These are phyloP conservation scores for Leccinum pachyderme DNA, from an alignment of 1,284 basidiomycete species.

Conservation along the genomic window DNA sequence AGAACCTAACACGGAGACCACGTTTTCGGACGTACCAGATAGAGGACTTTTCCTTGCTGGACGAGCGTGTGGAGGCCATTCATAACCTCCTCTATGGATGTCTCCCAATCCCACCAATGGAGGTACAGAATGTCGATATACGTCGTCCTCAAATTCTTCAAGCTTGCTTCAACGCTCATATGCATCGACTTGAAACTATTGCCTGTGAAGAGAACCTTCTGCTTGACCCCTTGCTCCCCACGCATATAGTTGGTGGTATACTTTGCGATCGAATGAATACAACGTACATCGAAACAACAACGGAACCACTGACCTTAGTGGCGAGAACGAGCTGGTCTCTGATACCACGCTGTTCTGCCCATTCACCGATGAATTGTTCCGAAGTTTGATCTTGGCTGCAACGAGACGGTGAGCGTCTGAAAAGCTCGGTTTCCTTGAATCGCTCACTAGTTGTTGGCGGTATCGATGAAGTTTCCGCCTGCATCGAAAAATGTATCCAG, in stretches of 20 bases:
- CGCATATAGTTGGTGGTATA: constrained; percentile 33
- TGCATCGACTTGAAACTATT: constrained; percentile 36
- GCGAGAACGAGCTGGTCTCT: constrained; percentile 48
- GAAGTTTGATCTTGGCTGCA: constrained; percentile 39
- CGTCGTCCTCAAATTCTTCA: constrained; percentile 44
- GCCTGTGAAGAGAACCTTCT: constrained; percentile 35
- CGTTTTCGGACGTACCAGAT: constrained; percentile 31
- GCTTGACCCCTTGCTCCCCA: constrained; percentile 16
- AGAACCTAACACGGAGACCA: background rate
- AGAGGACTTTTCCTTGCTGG: constrained; percentile 43
- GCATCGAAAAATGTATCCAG: constrained; percentile 41
- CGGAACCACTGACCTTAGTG: constrained; percentile 37
- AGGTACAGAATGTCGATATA: constrained; percentile 39
- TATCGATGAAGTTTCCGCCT: constrained; percentile 42
- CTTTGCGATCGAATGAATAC: constrained; percentile 16
- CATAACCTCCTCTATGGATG: constrained; percentile 45
- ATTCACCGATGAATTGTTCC: constrained; percentile 46
- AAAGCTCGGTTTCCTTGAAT: background rate
- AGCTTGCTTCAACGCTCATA: constrained; percentile 32
- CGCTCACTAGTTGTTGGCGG: constrained; percentile 35
- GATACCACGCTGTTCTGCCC: constrained; percentile 41
- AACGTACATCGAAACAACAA: background rate
- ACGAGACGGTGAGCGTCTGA: background rate
- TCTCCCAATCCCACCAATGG: constrained; percentile 41
- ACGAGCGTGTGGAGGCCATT: constrained; percentile 41